phyloP scores from a whole-genome alignment of 192 early-diverging fungal genomes.

The Rhizophagus sp. region DNA sequence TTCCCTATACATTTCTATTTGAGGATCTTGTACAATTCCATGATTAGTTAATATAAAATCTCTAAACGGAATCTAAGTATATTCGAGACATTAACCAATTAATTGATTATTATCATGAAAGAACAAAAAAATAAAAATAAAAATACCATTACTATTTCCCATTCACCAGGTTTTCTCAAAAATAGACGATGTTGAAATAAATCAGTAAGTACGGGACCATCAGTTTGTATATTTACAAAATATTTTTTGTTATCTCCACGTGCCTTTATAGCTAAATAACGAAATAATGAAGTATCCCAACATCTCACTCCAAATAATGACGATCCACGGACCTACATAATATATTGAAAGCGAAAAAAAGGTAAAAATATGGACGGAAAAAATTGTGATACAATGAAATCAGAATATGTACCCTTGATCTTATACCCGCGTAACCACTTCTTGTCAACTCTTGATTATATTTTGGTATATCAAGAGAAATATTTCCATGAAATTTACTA shows the following conservation, averaged over 20 bases:
- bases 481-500: slow-evolving; percentile 77
- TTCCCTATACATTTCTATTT: slow-evolving; percentile 82
- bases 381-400: background rate
- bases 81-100: background rate
- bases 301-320: slow-evolving; percentile 74
- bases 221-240: slow-evolving; percentile 92
- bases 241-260: slow-evolving; percentile 84
- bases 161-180: slow-evolving; percentile 82
- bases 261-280: slow-evolving; percentile 81
- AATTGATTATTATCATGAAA: background rate
- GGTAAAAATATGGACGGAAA: background rate
- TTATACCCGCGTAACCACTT: slow-evolving; percentile 92
- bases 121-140: background rate
- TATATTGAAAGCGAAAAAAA: slow-evolving; percentile 41
- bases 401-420: slow-evolving; percentile 60
- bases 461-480: slow-evolving; percentile 78
- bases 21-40: slow-evolving; percentile 81
- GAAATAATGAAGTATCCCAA: slow-evolving; percentile 84
- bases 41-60: slow-evolving; percentile 92
- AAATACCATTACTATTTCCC: slow-evolving; percentile 86
- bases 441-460: slow-evolving; percentile 59
- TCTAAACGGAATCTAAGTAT: slow-evolving; percentile 80
- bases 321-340: slow-evolving; percentile 39
- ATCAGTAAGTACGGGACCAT: slow-evolving; percentile 78
- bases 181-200: slow-evolving; percentile 94